phyloP scores from a whole-genome alignment of 768 basidiomycete species.

The Phanerochaete carnosa region DNA sequence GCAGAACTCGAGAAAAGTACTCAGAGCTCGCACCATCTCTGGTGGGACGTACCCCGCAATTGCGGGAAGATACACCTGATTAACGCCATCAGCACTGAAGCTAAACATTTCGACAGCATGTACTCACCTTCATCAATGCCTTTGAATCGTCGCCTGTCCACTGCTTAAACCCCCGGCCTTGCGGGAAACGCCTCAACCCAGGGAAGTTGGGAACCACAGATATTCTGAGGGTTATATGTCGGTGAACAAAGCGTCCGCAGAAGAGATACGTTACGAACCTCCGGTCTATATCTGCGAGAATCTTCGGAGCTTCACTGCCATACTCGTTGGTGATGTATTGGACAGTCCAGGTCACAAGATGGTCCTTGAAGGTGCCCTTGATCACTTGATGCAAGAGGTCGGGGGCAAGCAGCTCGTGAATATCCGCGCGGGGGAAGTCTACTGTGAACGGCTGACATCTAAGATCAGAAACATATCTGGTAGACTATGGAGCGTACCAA shows the following conservation, averaged over 20 bases:
- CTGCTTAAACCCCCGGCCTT: conserved; percentile 20
- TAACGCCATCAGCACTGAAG: background rate
- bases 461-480: background rate
- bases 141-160: conserved; percentile 23
- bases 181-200: conserved; percentile 15
- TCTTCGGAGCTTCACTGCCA: conserved; percentile 5
- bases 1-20: conserved; percentile 25
- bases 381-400: conserved; percentile 32
- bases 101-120: background rate
- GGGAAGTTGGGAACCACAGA: conserved; percentile 16
- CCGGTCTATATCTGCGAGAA: conserved; percentile 30
- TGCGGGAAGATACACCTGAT: conserved; percentile 24
- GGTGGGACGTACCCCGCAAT: conserved; percentile 21
- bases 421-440: conserved; percentile 32
- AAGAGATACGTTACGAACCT: conserved; percentile 13
- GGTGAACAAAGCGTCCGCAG: no score
- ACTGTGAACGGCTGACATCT: conserved; percentile 30
- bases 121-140: conserved; percentile 20
- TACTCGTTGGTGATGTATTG: conserved; percentile 18
- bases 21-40: conserved; percentile 17
- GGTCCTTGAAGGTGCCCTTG: conserved; percentile 34
- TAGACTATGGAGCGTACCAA: background rate
- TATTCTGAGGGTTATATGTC: conserved; percentile 9
- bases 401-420: conserved; percentile 25
- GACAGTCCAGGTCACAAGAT: conserved; percentile 30